phyloP scores from a whole-genome alignment of 192 early-diverging fungal species.

The Coemansia sp. region DNA sequence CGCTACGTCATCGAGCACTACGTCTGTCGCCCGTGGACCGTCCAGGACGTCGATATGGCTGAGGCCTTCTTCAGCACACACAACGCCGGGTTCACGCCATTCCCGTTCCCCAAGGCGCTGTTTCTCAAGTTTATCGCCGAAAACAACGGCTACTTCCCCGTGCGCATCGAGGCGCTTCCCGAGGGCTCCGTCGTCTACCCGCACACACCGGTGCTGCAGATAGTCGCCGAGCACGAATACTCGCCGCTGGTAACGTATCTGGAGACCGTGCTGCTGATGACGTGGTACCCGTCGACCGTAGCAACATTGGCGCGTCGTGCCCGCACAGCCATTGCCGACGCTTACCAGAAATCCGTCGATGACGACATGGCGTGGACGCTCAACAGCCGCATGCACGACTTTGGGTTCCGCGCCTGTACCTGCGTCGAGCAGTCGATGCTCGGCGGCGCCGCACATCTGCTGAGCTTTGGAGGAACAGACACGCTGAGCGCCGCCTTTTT shows the following conservation, averaged over 20 bases:
- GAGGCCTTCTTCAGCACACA: conserved; percentile 74
- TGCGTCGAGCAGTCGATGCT: conserved; percentile 83
- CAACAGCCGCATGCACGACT: conserved; percentile 76
- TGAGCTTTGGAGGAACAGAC: conserved; percentile 81
- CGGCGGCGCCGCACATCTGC: conserved; percentile 80
- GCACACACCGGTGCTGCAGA: conserved; percentile 81
- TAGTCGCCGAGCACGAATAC: conserved; percentile 72
- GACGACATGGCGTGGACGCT: conserved; percentile 56
- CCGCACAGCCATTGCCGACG: conserved; percentile 59
- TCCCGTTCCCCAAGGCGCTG: conserved; percentile 75
- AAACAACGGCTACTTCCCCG: conserved; percentile 83
- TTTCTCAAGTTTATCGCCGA: conserved; percentile 77
- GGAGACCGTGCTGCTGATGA: conserved; percentile 79
- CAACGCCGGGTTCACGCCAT: conserved; percentile 64
- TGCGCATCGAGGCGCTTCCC: conserved; percentile 73
- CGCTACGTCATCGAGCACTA: conserved; percentile 84
- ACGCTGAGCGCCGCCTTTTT: conserved; percentile 78
- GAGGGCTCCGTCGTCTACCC: conserved; percentile 82
- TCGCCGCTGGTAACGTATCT: conserved; percentile 77
- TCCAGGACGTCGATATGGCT: conserved; percentile 65
- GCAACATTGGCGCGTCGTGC: conserved; percentile 76
- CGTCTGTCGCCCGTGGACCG: conserved; percentile 65
- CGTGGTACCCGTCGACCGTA: conserved; percentile 87
- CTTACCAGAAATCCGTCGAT: conserved; percentile 70
- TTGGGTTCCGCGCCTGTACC: conserved; percentile 90